Base-by-base conservation (phyloP, 1,284 basidiomycete genomes). In the Apiotrichum laibachii region DNA sequence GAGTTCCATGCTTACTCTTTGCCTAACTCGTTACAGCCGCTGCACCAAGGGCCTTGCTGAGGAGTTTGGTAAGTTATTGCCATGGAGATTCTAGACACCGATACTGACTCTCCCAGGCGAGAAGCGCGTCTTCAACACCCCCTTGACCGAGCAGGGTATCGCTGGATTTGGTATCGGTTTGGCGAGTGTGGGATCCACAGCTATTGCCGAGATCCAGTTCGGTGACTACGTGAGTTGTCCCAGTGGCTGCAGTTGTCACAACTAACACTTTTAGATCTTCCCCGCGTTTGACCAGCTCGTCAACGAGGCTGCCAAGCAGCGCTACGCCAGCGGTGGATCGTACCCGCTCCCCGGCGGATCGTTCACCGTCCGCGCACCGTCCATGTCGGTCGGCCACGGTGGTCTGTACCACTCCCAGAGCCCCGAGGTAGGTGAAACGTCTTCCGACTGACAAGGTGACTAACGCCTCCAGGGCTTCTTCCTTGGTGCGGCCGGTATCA, bases 71-170 rank as follows among this genome's bases (percentile, higher is more conserved):
- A 64, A 59, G 79, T 60, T 18, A 44, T 9, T 56, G 56, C 59
- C 18, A 31, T 37, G 53, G 42, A 56, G 44, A 46, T 34, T 12
- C 19, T 35, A 31, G 4, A 44, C 21, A 5, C n/a, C 40, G 21
- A 26, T 16, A n/a, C 37, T 53, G 40, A 53, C 39, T 11, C 22
- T 43, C 2, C 19, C 68, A 92, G 90, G 92, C 40, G 84, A 86
- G 51, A 90, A 93, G 77, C 85, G 92, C 45, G 90, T 96, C n/a
- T 95, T 96, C 79, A 95, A 96, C 76, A 95, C 92, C 0, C 92
- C 92, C 7, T 76, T 95, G 55, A 93, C 90, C 0, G 92, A 95
- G 72, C 92, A 97, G 77, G 93, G 93, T 7, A 95, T 97, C 56
- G 92, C 90, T 46, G 93, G 93, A 10, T 96, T 97, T 68, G 93